Percentiles rank a stretch among this genome's conserved stretches.
Evolutionary conservation across 2,329 filamentous ascomycete species (phyloP).

Genomic region (Mycosphaerella sp.): DNA sequence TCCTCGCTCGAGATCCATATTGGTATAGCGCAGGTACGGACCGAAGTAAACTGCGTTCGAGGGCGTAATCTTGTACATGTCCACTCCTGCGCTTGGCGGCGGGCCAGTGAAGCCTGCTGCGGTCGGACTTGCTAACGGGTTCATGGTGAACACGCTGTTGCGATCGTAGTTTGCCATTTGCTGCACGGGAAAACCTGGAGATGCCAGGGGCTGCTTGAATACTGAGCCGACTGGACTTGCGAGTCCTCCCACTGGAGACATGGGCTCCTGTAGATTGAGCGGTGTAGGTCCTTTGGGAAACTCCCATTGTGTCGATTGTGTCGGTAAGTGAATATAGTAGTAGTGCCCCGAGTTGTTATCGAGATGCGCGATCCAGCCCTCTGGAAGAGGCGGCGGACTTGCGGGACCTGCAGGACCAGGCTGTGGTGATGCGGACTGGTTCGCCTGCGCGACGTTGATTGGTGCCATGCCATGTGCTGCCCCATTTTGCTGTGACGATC

Average conservation of each 20-base stretch:
- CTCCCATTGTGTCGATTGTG: constrained; percentile 97
- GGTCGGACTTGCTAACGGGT: constrained; percentile 65
- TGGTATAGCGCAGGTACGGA: constrained; percentile 89
- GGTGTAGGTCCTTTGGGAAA: constrained; percentile 95
- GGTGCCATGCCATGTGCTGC: constrained; percentile 34
- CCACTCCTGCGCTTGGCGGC: constrained; percentile 82
- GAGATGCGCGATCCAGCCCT: constrained; percentile 96
- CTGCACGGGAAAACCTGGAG: constrained; percentile 70
- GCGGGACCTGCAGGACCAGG: constrained; percentile 52
- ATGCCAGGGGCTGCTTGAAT: constrained; percentile 63
- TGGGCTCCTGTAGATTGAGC: constrained; percentile 73
- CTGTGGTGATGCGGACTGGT: constrained; percentile 21
- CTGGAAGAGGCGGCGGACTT: constrained; percentile 86
- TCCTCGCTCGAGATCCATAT: constrained; percentile 91
- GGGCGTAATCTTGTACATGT: constrained; percentile 87
- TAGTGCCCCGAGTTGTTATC: constrained; percentile 96
- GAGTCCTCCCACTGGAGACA: constrained; percentile 66
- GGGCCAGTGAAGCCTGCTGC: constrained; percentile 80
- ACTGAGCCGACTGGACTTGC: constrained; percentile 43
- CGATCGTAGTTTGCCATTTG: constrained; percentile 72
- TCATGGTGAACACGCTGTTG: constrained; percentile 77
- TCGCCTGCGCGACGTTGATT: constrained; percentile 38
- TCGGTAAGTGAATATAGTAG: constrained; percentile 95
- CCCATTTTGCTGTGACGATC: constrained; percentile 35
- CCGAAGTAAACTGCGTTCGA: constrained; percentile 98